Conservation (phyloP, 75 land plant species). For the Ceratopteris richardii region DNA sequence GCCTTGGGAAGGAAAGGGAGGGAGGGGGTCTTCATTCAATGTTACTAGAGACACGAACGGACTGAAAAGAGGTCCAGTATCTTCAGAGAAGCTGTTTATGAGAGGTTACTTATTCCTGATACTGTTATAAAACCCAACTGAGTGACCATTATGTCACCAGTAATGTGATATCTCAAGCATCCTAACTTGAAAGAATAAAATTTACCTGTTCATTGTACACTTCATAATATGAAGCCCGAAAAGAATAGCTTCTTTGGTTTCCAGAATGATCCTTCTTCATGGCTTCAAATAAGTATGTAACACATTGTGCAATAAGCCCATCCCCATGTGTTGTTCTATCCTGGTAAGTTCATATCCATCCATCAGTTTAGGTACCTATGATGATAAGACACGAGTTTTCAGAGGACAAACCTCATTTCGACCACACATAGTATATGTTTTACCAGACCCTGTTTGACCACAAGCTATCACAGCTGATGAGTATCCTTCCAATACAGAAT, state of each 20-base stretch:
- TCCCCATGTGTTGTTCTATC: conserved; percentile 5
- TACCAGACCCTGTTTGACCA: conserved; percentile 40
- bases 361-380: not conserved
- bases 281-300: conserved; percentile 18
- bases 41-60: no score
- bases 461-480: conserved; percentile 39
- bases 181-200: no score
- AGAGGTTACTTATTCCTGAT: no score
- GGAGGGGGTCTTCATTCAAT: no score
- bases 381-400: no score
- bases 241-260: conserved; percentile 11
- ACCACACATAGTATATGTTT: conserved; percentile 38
- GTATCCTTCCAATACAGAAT: conserved; percentile 33
- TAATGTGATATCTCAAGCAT: no score
- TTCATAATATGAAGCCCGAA: conserved; percentile 36
- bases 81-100: no score
- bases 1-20: no score
- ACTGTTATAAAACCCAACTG: no score
- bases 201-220: conserved; percentile 33
- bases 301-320: conserved; percentile 34
- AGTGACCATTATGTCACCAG: no score
- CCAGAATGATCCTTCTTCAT: conserved; percentile 11
- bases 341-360: no score
- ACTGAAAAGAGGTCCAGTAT: no score
- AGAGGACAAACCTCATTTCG: conserved; percentile 19